Evolutionary conservation across 225 moss, liverwort and hornwort genomes (phyloP).

Genomic region (Polytrichum commune): DNA sequence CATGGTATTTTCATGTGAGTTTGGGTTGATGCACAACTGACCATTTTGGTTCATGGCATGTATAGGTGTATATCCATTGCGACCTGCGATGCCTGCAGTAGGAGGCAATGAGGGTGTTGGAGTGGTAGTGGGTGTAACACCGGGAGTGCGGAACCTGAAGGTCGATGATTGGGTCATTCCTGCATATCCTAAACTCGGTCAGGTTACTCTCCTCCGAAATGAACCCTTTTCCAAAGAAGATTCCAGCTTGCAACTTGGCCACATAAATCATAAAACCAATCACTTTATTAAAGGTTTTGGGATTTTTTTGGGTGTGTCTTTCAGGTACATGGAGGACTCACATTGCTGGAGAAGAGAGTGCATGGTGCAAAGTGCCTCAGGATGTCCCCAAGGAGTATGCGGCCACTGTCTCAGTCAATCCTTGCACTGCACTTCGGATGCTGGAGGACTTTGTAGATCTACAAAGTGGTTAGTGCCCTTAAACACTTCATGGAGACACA

Average conservation of each 20-base stretch:
- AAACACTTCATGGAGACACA: neutral
- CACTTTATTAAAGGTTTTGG: neutral
- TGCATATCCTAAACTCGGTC: constrained; percentile 64
- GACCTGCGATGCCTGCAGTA: constrained; percentile 71
- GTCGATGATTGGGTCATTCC: constrained; percentile 92
- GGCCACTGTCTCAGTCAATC: constrained; percentile 83
- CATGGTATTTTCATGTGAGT: too few species aligned
- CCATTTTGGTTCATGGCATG: constrained; percentile 16
- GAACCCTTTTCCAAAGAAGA: neutral
- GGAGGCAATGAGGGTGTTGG: constrained; percentile 89
- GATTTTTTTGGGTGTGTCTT: neutral
- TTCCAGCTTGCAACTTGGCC: neutral
- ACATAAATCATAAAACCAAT: neutral
- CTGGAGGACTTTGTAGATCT: constrained; percentile 71
- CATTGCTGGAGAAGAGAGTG: constrained; percentile 59
- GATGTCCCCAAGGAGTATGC: constrained; percentile 78
- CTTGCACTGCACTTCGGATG: constrained; percentile 81
- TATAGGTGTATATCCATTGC: constrained; percentile 81
- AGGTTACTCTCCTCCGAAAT: constrained; percentile 14
- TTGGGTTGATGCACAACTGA: too few species aligned
- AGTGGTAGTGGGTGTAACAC: constrained; percentile 59
- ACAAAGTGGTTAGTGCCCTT: constrained; percentile 46
- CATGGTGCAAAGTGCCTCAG: constrained; percentile 75
- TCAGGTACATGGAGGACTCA: constrained; percentile 88
- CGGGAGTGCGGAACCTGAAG: constrained; percentile 57